Percentiles rank a stretch among this genome's conserved stretches.
Evolutionary conservation across 176 grass and related monocot species (phyloP).

Genomic region (sorghum (Sorghum bicolor)): DNA sequence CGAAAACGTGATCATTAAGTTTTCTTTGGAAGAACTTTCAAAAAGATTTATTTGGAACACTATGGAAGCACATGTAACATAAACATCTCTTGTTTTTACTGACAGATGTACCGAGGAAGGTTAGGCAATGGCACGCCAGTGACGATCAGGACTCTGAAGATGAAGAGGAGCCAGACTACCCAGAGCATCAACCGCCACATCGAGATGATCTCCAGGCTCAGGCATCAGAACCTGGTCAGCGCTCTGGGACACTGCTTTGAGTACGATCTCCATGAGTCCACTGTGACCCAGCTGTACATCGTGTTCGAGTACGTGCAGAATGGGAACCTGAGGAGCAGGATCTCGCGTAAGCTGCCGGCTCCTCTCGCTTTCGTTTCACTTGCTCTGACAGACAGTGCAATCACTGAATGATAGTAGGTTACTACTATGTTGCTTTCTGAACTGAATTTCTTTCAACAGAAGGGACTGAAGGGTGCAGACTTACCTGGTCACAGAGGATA

Average conservation of each 20-base stretch:
- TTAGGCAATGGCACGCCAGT: conserved; percentile 71
- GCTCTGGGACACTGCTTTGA: conserved; percentile 89
- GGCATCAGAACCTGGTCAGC: conserved; percentile 80
- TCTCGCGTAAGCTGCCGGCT: conserved; percentile 50
- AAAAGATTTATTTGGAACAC: not conserved
- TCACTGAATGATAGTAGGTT: conserved; percentile 11
- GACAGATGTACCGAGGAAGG: conserved; percentile 75
- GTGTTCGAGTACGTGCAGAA: conserved; percentile 79
- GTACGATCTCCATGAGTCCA: conserved; percentile 75
- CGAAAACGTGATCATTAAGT: not conserved
- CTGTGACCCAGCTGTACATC: conserved; percentile 68
- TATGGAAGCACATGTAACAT: not conserved
- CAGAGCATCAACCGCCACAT: conserved; percentile 80
- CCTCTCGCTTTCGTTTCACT: not conserved
- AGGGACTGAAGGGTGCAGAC: conserved; percentile 56
- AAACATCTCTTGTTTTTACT: conserved; percentile 1
- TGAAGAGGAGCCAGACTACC: conserved; percentile 59
- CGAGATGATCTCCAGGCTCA: conserved; percentile 79
- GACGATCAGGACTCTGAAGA: conserved; percentile 80
- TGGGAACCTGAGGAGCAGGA: conserved; percentile 78
- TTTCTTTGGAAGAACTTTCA: not conserved
- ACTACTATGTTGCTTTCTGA: not conserved
- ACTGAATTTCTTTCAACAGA: conserved; percentile 43
- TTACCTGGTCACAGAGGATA: conserved; percentile 89
- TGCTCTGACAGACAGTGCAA: not conserved